Evolutionary conservation across 176 grass and related monocot species (phyloP), one percentile per base, ranked within the genome.

Genomic region (Zoysia japonica): DNA sequence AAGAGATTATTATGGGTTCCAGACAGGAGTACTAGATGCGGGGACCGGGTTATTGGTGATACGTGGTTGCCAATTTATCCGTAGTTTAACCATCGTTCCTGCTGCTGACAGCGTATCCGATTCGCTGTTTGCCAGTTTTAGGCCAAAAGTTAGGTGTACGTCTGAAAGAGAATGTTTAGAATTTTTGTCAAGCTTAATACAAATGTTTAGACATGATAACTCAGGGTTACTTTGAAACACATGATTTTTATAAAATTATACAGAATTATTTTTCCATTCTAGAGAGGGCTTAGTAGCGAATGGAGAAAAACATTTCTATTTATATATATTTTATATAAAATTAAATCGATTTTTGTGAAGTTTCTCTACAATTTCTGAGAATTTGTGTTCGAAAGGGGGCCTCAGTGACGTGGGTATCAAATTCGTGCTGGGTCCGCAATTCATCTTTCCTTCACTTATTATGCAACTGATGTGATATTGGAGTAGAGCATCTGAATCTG

Each of bases 1-100:
- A 47, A 12, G 7, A 51, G 47, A 40, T 14, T 13, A 16, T 35
- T 65, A 28, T 28, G 28, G 2, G 73, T 80, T 83, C 71, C 38
- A 13, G 46, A 75, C 75, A 79, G 43, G 46, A 64, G 70, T 3
- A 12, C 11, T 35, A 28, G 0, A 40, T 28, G 6, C 53, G 37
- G 5, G 44, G 54, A 53, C 62, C 51, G 19, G 51, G 62, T 54
- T 5, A 57, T 38, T 28, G 72, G 55, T 82, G 78, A 87, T 82
- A 79, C 60, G 79, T 44, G 3, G 42, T 6, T 82, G 78, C 55
- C 56, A 59, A 63, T 87, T 57, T 87, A 67, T 49, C 61, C 39
- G 41, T 63, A 52, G 11, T 42, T 78, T 53, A 37, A 12, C 28
- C 37, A 5, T 7, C 10, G 52, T 45, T 67, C 43, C 37, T 37